Evolutionary conservation across 768 basidiomycete genomes (phyloP).

Genomic region (Mycena vulgaris): DNA sequence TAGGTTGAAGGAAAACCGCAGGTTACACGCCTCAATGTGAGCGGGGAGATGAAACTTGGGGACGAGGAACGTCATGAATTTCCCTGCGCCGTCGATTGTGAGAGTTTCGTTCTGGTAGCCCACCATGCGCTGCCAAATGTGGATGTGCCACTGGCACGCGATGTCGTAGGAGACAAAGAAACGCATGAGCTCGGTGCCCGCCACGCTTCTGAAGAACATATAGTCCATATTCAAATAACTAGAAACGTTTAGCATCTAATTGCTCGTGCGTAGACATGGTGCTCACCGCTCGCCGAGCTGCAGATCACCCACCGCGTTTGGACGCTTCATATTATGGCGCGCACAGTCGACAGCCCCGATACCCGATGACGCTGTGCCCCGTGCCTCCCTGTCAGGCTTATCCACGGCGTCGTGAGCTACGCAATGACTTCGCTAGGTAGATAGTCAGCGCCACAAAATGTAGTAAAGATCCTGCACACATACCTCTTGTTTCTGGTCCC

Average conservation of each 20-base stretch:
- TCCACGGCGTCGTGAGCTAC: conserved; percentile 49
- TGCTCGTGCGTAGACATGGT: no score
- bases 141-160: conserved; percentile 26
- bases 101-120: conserved; percentile 21
- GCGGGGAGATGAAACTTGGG: conserved; percentile 50
- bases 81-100: conserved; percentile 20
- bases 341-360: conserved; percentile 4
- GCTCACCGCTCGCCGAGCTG: conserved; percentile 50
- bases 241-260: no score
- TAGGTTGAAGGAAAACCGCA: conserved; percentile 43
- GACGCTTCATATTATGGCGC: conserved; percentile 12
- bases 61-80: conserved; percentile 35
- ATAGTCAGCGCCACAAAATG: conserved; percentile 29
- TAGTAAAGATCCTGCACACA: no score
- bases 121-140: conserved; percentile 36
- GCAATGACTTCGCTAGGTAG: conserved; percentile 48
- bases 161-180: conserved; percentile 48
- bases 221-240: conserved; percentile 33
- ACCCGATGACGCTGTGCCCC: not conserved
- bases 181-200: not conserved
- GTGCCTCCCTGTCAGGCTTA: conserved; percentile 39
- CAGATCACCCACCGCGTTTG: not conserved
- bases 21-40: conserved; percentile 41
- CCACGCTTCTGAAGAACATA: conserved; percentile 36
- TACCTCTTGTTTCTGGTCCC: not conserved